Evolutionary conservation across 2,329 filamentous ascomycete species (phyloP).

Genomic region (Diaporthe vaccinii): DNA sequence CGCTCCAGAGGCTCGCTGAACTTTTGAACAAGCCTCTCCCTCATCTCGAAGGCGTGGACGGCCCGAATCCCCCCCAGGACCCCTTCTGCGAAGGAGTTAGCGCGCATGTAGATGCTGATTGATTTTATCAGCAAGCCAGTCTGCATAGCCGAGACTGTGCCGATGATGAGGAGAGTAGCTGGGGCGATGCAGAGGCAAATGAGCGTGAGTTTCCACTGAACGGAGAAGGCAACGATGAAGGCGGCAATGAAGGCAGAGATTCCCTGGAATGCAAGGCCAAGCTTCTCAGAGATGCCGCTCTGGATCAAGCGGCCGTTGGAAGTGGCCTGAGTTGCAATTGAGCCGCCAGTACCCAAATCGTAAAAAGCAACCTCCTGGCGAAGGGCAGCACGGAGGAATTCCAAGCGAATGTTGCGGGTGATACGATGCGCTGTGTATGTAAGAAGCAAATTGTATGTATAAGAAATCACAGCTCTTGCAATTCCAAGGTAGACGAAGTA

Average conservation of each 20-base stretch:
- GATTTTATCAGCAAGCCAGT: background rate
- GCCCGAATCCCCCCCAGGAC: background rate
- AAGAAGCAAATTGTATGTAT: background rate
- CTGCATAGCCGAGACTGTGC: background rate
- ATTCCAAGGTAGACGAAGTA: constrained; percentile 11
- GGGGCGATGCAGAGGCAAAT: constrained; percentile 1
- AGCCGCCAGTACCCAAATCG: background rate
- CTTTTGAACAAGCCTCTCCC: background rate
- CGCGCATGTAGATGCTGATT: constrained; percentile 1
- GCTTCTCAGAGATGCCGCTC: background rate
- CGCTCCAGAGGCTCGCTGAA: background rate
- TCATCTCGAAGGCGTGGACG: constrained; percentile 9
- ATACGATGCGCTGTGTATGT: background rate
- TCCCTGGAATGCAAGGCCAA: background rate
- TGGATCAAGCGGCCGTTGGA: background rate
- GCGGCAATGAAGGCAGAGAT: background rate
- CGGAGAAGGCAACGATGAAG: background rate
- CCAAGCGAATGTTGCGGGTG: background rate
- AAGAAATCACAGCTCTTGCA: background rate
- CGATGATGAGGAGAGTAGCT: background rate
- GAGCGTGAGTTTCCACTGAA: constrained; percentile 1
- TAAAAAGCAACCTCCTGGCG: constrained; percentile 9
- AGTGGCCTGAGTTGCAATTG: background rate
- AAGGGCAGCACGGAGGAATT: background rate
- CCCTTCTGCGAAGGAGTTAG: constrained; percentile 6